Base-by-base conservation (phyloP, 257 asterid genomes). In the Nicotiana tomentosiformis region DNA sequence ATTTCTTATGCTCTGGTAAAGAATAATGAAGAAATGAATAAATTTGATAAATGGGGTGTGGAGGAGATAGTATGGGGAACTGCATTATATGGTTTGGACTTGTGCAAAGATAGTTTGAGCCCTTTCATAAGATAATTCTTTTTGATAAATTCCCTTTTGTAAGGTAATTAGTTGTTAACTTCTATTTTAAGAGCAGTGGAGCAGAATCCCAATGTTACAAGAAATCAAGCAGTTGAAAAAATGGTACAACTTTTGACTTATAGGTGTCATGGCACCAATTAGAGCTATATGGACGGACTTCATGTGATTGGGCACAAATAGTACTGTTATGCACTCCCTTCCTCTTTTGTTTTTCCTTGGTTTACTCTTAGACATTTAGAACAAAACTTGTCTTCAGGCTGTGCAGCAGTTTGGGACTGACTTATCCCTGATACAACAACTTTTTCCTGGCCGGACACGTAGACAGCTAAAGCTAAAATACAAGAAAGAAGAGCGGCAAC, bases 321-420 rank as follows among this genome's bases (percentile, higher is more conserved):
- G 80, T 49, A 26, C 43, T 29, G 46, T 76, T 61, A 72, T 49
- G 39, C 60, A 70, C 12, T 46, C 43, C 62, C 29, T 11, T 49
- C 29, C 32, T 53, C 78, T 30, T 66, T 30, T 53, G 68, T 61
- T 39, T 57, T 17, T 60, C 68, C 60, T 65, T 23, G 55, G 33
- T 65, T 77, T 64, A 33, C 78, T 26, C 78, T 10, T 82, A 6
- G 68, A 55, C 26, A 18, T 60, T 84, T 77, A 80, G 10, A 53
- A 56, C 39, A 37, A 43, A 32, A 62, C 62, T 6, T 43, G 61
- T 68, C 46, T 82, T 77, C 77, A 94, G 98, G 99, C 90, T 35
- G 80, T 93, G 53, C 90, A 85, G 88, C 97, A 91, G 87, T 92
- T 94, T 90, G 99, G 99, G 83, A 88, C 97, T 16, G 97, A 95